These are phyloP conservation scores for Komagataella mondaviorum DNA, from an alignment of 805 yeast genomes.

Conservation along the genomic window DNA sequence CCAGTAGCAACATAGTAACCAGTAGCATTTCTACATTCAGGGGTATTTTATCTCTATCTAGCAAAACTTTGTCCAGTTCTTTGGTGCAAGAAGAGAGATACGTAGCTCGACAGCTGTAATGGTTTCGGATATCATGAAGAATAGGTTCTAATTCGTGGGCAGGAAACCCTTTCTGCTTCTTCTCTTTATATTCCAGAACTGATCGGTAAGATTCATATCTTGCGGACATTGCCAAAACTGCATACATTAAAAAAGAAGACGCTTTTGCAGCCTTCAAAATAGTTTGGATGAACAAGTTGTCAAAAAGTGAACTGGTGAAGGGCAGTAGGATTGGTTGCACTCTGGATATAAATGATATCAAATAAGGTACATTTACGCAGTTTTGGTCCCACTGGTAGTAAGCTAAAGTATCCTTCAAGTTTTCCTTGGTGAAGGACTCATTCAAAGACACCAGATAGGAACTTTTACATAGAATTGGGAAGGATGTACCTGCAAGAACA, in stretches of 20 bases:
- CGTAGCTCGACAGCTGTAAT: no score
- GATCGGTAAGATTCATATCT: constrained; percentile 19
- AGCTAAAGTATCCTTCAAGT: constrained; percentile 13
- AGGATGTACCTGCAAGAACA: no score
- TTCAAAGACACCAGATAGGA: constrained; percentile 14
- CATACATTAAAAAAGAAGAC: constrained; percentile 55
- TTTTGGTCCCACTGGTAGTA: constrained; percentile 16
- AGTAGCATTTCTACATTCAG: constrained; percentile 58
- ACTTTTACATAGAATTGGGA: not conserved
- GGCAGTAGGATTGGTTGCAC: constrained; percentile 20
- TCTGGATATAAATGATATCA: constrained; percentile 19
- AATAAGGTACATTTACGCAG: constrained; percentile 18
- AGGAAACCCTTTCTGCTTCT: constrained; percentile 41
- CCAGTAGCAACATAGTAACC: constrained; percentile 53
- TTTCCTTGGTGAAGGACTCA: constrained; percentile 14
- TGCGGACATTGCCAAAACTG: constrained; percentile 64
- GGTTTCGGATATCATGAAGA: no score
- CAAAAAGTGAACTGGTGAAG: constrained; percentile 19
- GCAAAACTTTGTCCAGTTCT: constrained; percentile 38
- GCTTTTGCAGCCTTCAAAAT: constrained; percentile 20
- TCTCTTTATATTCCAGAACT: constrained; percentile 5
- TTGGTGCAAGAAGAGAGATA: constrained; percentile 55
- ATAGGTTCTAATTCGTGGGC: constrained; percentile 18
- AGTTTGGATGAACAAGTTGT: constrained; percentile 18
- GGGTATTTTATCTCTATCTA: constrained; percentile 22